phyloP scores from a whole-genome alignment of 306 rosid genomes.

The Oemleria cerasiformis region DNA sequence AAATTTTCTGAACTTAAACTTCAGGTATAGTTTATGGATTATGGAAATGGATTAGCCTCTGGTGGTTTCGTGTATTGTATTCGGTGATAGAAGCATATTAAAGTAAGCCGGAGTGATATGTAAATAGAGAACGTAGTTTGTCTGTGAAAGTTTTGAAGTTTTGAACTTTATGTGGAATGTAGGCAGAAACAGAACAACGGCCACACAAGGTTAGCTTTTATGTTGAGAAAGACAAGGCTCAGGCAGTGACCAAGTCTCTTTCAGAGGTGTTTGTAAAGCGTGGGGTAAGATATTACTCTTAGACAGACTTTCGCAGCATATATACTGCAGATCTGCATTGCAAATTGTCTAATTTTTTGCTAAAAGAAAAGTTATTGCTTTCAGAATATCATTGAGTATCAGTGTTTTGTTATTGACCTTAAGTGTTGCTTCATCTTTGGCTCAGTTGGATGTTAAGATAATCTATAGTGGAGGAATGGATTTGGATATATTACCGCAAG shows the following conservation, averaged over 20 bases:
- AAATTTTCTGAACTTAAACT: conserved; percentile 70
- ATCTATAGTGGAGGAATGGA: conserved; percentile 96
- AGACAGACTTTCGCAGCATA: conserved; percentile 7
- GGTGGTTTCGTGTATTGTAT: conserved; percentile 17
- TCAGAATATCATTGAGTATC: neutral
- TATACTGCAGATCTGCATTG: conserved; percentile 8
- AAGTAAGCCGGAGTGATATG: neutral
- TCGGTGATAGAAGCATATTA: neutral
- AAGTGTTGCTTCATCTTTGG: conserved; percentile 27
- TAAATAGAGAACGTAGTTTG: conserved; percentile 10
- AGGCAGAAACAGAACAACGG: conserved; percentile 89
- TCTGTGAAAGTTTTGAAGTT: conserved; percentile 14
- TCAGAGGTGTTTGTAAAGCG: conserved; percentile 50
- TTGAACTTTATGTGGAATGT: conserved; percentile 30
- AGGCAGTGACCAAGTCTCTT: conserved; percentile 63
- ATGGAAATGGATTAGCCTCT: conserved; percentile 7
- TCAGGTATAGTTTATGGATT: conserved; percentile 54
- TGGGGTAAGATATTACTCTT: conserved; percentile 56
- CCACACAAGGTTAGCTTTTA: conserved; percentile 91
- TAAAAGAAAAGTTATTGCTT: conserved; percentile 7
- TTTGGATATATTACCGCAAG: conserved; percentile 85
- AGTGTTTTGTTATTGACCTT: conserved; percentile 13
- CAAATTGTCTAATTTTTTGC: conserved; percentile 5
- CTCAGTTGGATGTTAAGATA: conserved; percentile 93
- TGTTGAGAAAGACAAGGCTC: conserved; percentile 74